Base-by-base conservation (phyloP, 192 early-diverging fungal species). In the Thoreauomyces humboldtii region DNA sequence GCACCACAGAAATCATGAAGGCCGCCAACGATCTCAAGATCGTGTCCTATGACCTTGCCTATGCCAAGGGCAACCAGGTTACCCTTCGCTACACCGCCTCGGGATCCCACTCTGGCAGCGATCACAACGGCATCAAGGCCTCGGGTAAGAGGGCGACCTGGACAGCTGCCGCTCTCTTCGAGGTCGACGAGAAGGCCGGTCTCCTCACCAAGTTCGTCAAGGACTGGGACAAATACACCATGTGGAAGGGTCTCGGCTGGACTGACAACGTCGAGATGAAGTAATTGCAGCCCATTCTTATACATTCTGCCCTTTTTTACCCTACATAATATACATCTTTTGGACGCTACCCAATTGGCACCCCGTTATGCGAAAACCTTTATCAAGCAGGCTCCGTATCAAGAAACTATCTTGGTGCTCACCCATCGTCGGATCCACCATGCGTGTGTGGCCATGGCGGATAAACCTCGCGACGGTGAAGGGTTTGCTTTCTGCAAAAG, bases 1-100 rank as follows among this genome's bases (percentile, higher is more conserved):
- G n/a, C n/a, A n/a, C n/a, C n/a, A 50, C 55, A 57, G 55, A 33
- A 33, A 37, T 57, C 4, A 57, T 57, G 55, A 27, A 57, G 31
- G 15, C 55, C 34, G 37, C 38, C 4, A 21, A 34, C 33, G 55
- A 57, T 21, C 33, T 57, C 7, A n/a, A 33, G 4, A 57, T 57
- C 32, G 35, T 37, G 34, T 57, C 55, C 33, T 57, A 38, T 36
- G 55, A 57, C 55, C 19, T 37, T 7, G 32, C 12, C 4, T 57
- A 24, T 35, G 55, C 55, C 17, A 34, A 57, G 7, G 32, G 19
- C 55, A 57, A 41, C 55, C 31, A 37, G 27, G 55, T 57, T 19
- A n/a, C 19, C 31, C 37, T 57, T 21, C 55, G 55, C 37, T 57
- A 57, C 55, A 37, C 55, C 34, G 55, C 55, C 37, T n/a, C 15